A percentile compares a stretch with the other conserved stretches of the same genome.
Conservation (phyloP, 2,329 filamentous ascomycete species). For the Penicillium sp. region DNA sequence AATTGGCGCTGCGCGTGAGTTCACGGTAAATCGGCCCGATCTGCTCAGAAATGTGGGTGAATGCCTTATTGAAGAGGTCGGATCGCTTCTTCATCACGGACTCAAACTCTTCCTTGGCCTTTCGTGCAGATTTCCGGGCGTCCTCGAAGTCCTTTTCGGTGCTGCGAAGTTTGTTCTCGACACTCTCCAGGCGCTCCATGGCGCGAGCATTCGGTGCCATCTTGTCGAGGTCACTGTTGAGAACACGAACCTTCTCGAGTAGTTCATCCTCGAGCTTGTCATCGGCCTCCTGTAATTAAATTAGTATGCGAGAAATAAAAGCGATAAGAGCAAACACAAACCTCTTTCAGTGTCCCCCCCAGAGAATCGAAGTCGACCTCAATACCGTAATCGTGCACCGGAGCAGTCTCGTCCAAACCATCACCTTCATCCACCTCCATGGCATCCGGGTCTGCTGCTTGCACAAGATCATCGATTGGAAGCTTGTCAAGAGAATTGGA, state of each 20-base stretch:
- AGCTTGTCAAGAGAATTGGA: constrained; percentile 73
- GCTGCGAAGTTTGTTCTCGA: constrained; percentile 75
- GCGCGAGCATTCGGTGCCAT: constrained; percentile 96
- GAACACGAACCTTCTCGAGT: constrained; percentile 69
- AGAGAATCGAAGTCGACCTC: constrained; percentile 80
- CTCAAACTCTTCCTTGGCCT: constrained; percentile 79
- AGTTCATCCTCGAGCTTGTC: constrained; percentile 71
- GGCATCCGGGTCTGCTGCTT: constrained; percentile 70
- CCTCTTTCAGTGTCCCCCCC: constrained; percentile 76
- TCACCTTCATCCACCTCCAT: constrained; percentile 83
- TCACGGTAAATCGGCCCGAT: constrained; percentile 94
- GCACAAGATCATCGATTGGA: constrained; percentile 79
- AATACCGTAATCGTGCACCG: constrained; percentile 86
- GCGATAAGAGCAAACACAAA: constrained; percentile 44
- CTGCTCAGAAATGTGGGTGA: constrained; percentile 90
- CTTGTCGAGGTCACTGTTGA: constrained; percentile 82
- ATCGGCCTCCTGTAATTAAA: constrained; percentile 57
- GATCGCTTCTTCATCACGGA: constrained; percentile 76
- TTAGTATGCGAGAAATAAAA: constrained; percentile 4
- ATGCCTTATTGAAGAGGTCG: constrained; percentile 92
- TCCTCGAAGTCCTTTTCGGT: constrained; percentile 89
- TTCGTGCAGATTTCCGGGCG: constrained; percentile 69
- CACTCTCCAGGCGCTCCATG: constrained; percentile 82
- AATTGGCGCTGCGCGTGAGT: constrained; percentile 83
- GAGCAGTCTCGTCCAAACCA: constrained; percentile 54